A percentile compares a stretch with the other conserved stretches of the same genome.
These are phyloP conservation scores for Paracoccidioides brasiliensis DNA, from an alignment of 2,329 filamentous ascomycete species.

Conservation along the genomic window DNA sequence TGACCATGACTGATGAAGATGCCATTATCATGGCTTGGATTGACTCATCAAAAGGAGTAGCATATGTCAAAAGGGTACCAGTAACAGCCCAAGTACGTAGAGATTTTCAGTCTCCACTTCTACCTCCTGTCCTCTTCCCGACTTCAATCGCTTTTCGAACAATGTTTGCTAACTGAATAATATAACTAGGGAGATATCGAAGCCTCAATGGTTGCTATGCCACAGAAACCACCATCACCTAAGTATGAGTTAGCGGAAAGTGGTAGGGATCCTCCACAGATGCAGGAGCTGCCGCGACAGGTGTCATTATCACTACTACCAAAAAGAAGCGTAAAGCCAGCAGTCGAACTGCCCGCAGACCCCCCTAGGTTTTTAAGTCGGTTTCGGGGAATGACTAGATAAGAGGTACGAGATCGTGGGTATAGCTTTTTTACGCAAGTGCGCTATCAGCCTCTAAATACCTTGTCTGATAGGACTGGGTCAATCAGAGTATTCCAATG, in stretches of 20 bases:
- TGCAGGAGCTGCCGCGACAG: neutral
- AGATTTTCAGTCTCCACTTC: too few relatives aligned
- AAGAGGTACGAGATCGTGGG: neutral
- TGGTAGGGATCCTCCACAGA: neutral
- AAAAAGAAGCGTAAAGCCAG: neutral
- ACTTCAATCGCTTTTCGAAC: neutral
- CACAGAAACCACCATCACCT: neutral
- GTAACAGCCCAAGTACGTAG: conserved; percentile 8
- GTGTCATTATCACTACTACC: neutral
- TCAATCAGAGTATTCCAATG: neutral
- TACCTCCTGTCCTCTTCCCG: neutral
- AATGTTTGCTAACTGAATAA: neutral
- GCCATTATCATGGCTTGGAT: conserved; percentile 29
- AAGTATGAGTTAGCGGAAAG: conserved; percentile 1
- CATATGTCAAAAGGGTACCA: conserved; percentile 18
- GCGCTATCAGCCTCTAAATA: neutral
- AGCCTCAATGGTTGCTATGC: neutral
- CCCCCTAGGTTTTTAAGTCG: conserved; percentile 1
- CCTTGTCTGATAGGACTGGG: neutral
- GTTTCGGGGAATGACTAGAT: neutral
- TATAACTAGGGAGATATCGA: neutral
- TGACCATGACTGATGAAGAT: conserved; percentile 27
- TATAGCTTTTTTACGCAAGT: neutral
- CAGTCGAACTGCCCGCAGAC: conserved; percentile 1
- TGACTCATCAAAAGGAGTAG: conserved; percentile 23